A percentile compares a stretch with the other conserved stretches of the same genome.
Conservation (phyloP, 352 stramenopile species). For the Thalassiosira delicatula region DNA sequence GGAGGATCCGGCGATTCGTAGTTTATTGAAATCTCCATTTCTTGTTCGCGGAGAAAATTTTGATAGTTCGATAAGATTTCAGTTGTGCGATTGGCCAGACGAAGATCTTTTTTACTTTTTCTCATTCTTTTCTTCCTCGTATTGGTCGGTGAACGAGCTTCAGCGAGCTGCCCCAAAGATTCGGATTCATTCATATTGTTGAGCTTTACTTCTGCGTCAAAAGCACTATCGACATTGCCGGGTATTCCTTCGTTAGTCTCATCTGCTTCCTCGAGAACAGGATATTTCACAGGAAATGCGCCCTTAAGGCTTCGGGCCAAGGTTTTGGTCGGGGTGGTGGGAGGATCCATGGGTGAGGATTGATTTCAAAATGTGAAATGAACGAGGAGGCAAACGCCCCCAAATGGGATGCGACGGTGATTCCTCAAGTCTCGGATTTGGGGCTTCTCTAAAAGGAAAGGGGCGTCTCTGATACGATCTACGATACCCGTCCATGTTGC, state of each 20-base stretch:
- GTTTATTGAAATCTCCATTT: background rate
- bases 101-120: slow-evolving; percentile 12
- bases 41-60: slow-evolving; percentile 21
- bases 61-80: slow-evolving; percentile 34
- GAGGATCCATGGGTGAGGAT: background rate
- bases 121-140: background rate
- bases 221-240: too few relatives aligned
- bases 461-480: too few relatives aligned
- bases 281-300: background rate
- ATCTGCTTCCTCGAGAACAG: background rate
- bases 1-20: slow-evolving; percentile 10
- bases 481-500: too few relatives aligned
- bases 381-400: background rate
- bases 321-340: background rate
- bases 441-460: too few relatives aligned
- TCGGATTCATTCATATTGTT: too few relatives aligned
- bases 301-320: background rate
- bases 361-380: background rate
- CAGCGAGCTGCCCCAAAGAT: too few relatives aligned
- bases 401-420: too few relatives aligned
- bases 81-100: slow-evolving; percentile 26
- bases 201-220: too few relatives aligned
- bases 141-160: too few relatives aligned
- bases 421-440: too few relatives aligned
- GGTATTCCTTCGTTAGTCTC: background rate